These are phyloP conservation scores for Ascochyta koolunga DNA, from an alignment of 2,329 filamentous ascomycete genomes.

Conservation along the genomic window DNA sequence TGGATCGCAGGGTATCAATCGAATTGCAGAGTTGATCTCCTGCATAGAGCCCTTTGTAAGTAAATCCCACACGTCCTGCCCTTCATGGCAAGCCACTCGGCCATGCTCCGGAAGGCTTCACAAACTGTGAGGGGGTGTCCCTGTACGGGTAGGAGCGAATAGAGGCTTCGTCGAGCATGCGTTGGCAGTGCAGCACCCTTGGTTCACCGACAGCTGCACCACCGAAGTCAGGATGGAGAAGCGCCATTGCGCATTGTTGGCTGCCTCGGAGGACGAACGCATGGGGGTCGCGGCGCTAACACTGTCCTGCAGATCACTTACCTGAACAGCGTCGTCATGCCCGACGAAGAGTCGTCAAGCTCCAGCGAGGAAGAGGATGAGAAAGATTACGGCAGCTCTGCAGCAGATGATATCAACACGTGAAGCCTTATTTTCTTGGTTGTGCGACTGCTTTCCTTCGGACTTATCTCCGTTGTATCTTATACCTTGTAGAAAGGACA, in stretches of 20 bases:
- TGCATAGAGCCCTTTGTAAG: constrained; percentile 82
- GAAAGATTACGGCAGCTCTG: constrained; percentile 11
- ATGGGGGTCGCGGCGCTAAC: constrained; percentile 31
- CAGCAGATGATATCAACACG: constrained; percentile 19
- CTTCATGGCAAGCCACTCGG: not conserved
- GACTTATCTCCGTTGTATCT: not conserved
- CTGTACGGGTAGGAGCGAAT: constrained; percentile 20
- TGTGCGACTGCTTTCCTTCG: not conserved
- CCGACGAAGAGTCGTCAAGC: constrained; percentile 49
- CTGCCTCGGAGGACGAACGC: constrained; percentile 12
- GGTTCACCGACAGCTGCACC: constrained; percentile 31
- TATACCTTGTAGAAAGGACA: constrained; percentile 2
- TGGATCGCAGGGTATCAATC: constrained; percentile 66
- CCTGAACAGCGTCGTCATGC: constrained; percentile 58
- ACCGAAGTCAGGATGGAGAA: constrained; percentile 15
- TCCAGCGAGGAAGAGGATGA: constrained; percentile 39
- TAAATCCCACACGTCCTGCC: constrained; percentile 28
- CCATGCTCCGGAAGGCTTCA: not conserved
- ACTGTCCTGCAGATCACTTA: constrained; percentile 53
- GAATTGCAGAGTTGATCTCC: constrained; percentile 68
- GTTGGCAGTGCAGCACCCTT: constrained; percentile 43
- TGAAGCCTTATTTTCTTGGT: not conserved
- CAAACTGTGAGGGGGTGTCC: constrained; percentile 22
- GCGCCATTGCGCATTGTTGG: constrained; percentile 17
- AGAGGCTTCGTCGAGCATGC: constrained; percentile 29